Evolutionary conservation across 75 land plant species (phyloP).

Genomic region (Pinus tabuliformis): DNA sequence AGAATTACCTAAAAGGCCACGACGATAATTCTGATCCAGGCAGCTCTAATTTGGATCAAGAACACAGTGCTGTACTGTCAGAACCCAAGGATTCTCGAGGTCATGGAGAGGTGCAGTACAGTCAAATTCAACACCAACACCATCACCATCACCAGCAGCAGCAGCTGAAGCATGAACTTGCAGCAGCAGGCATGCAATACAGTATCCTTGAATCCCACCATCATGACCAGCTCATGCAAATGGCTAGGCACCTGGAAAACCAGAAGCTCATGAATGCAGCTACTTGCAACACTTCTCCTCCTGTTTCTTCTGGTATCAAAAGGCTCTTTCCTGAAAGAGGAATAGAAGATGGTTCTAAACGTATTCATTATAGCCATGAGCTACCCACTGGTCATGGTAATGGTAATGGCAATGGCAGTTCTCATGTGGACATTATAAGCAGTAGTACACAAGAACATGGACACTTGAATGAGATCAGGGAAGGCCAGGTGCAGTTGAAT

Average conservation of each 20-base stretch:
- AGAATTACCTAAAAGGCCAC: slow-evolving; percentile 37
- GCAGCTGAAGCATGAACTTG: not conserved
- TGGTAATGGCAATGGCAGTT: not conserved
- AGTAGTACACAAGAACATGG: not conserved
- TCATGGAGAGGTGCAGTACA: not conserved
- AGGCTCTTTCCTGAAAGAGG: not conserved
- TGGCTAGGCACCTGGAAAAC: not conserved
- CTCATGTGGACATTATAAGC: not conserved
- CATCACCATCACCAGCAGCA: not conserved
- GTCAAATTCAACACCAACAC: slow-evolving; percentile 3
- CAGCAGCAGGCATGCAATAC: not conserved
- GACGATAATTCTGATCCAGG: slow-evolving; percentile 3
- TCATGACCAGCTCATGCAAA: not conserved
- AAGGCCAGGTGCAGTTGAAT: not conserved
- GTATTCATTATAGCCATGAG: not conserved
- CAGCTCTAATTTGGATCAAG: not conserved
- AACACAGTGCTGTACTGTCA: not conserved
- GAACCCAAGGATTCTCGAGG: not conserved
- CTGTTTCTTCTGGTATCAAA: not conserved
- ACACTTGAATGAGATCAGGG: not conserved
- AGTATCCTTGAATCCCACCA: too few relatives aligned
- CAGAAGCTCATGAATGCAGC: not conserved
- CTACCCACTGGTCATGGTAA: not conserved
- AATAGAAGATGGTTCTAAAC: not conserved
- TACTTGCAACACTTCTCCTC: not conserved